Evolutionary conservation across 179 eudicot genomes (phyloP).

Genomic region (Kewa caespitosa): DNA sequence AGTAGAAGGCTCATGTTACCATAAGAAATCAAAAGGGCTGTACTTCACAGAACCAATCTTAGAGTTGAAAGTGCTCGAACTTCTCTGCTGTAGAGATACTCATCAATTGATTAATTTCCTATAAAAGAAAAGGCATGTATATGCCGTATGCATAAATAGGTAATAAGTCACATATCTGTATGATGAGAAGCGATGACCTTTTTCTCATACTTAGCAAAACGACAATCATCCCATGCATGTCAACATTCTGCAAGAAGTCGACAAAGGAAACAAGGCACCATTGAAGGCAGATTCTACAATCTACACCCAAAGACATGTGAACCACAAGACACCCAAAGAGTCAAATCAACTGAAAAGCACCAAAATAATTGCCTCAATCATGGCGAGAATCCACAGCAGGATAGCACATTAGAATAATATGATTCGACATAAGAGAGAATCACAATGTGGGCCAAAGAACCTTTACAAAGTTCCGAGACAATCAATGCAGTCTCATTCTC

Average conservation of each 20-base stretch:
- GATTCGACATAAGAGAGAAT: neutral
- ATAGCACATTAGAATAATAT: neutral
- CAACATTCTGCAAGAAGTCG: too few species aligned
- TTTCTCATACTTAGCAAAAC: too few species aligned
- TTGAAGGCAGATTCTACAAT: too few species aligned
- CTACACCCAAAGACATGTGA: too few species aligned
- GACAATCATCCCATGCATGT: too few species aligned
- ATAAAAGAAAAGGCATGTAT: neutral
- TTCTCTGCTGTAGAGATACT: neutral
- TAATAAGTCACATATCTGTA: neutral
- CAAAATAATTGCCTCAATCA: too few species aligned
- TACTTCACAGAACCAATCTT: neutral
- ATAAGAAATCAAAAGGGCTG: neutral
- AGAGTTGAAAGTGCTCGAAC: neutral
- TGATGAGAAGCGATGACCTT: neutral
- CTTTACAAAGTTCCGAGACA: neutral
- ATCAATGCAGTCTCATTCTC: neutral
- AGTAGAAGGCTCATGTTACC: neutral
- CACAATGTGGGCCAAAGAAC: neutral
- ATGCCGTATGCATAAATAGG: neutral
- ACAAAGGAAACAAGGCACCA: too few species aligned
- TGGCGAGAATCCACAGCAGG: neutral
- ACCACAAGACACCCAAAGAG: too few species aligned
- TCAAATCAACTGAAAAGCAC: too few species aligned
- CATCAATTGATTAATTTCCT: neutral